A percentile compares a stretch with the other conserved stretches of the same genome.
These are phyloP conservation scores for Ceratobasidium sp. DNA, from an alignment of 1,284 basidiomycete genomes.

Conservation along the genomic window DNA sequence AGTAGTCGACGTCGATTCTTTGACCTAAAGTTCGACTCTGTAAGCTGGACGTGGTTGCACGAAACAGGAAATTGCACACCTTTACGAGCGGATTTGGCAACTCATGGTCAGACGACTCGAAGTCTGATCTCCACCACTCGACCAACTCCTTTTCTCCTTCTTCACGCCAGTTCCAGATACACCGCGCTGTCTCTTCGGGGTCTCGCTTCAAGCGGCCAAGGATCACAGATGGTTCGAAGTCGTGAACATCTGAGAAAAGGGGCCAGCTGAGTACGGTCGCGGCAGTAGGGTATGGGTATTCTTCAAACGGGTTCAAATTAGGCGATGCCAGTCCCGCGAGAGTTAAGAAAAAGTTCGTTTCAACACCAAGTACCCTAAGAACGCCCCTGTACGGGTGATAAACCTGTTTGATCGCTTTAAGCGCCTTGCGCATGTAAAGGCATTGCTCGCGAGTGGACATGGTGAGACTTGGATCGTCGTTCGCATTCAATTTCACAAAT, in stretches of 20 bases:
- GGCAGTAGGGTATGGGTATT: not conserved
- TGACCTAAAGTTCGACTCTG: not conserved
- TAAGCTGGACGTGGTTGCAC: not conserved
- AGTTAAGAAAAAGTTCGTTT: not conserved
- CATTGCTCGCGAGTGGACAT: not conserved
- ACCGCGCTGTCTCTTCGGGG: no score
- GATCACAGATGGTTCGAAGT: not conserved
- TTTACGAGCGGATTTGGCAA: no score
- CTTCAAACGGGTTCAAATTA: not conserved
- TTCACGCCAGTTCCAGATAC: not conserved
- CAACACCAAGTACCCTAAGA: not conserved
- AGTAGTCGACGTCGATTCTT: not conserved
- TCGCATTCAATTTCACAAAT: no score
- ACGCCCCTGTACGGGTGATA: not conserved
- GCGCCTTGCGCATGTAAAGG: not conserved
- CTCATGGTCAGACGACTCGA: no score
- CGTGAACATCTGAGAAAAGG: not conserved
- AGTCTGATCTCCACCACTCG: not conserved
- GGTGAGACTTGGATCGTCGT: not conserved
- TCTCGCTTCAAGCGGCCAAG: not conserved
- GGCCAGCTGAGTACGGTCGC: conserved; percentile 6
- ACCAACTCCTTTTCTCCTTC: conserved; percentile 9
- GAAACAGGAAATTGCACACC: no score
- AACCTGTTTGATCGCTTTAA: not conserved
- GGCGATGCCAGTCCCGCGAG: not conserved